These are phyloP conservation scores for Thalia dealbata DNA, from an alignment of 176 grass and related monocot species.

Conservation along the genomic window DNA sequence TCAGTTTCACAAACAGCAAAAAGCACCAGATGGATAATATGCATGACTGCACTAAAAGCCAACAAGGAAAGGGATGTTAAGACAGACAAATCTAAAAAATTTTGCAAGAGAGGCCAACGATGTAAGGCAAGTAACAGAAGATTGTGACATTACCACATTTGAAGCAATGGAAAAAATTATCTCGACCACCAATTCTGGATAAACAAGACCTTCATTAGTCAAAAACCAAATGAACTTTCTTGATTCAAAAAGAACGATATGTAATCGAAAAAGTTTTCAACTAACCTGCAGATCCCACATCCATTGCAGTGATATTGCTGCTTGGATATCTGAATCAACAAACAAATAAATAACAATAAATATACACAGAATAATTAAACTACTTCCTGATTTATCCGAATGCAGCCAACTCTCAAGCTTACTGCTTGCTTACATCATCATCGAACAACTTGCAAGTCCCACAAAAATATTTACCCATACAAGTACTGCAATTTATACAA, in stretches of 20 bases:
- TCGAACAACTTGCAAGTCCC: constrained; percentile 85
- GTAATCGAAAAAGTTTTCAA: constrained; percentile 1
- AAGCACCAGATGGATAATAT: neutral
- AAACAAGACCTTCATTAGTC: constrained; percentile 13
- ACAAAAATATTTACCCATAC: constrained; percentile 91
- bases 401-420: neutral
- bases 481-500: constrained; percentile 67
- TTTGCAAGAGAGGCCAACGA: neutral
- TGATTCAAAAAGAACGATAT: neutral
- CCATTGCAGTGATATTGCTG: constrained; percentile 83
- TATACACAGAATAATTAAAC: neutral
- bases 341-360: constrained; percentile 19
- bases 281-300: constrained; percentile 88
- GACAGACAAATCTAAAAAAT: neutral
- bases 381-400: neutral
- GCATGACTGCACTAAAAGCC: neutral
- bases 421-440: constrained; percentile 68
- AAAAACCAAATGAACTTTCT: constrained; percentile 1
- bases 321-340: constrained; percentile 55
- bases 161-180: constrained; percentile 90
- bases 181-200: constrained; percentile 69
- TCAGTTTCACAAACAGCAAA: neutral
- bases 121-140: neutral
- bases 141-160: constrained; percentile 56
- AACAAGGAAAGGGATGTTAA: neutral